These are phyloP conservation scores for Diplodia seriata DNA, from an alignment of 2,329 filamentous ascomycete species.

Conservation along the genomic window DNA sequence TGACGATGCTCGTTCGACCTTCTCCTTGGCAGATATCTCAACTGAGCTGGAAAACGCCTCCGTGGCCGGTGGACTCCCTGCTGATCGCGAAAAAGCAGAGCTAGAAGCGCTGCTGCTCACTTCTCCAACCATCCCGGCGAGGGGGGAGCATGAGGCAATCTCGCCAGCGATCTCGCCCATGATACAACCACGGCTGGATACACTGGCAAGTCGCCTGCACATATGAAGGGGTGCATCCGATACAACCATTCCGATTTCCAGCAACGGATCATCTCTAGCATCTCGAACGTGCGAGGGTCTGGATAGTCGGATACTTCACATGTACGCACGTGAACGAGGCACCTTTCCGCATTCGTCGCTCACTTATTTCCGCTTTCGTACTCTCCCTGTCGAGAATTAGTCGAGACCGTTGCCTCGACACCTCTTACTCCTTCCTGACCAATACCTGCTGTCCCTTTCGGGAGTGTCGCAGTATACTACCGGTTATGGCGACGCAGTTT, in stretches of 20 bases:
- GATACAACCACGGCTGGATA: neutral
- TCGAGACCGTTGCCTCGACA: neutral
- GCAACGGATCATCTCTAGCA: neutral
- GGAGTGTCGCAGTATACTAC: neutral
- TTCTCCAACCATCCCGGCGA: constrained; percentile 5
- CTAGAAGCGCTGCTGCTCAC: neutral
- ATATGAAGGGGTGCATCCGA: constrained; percentile 3
- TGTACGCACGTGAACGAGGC: neutral
- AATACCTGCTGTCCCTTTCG: neutral
- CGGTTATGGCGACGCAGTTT: neutral
- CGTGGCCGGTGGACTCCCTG: neutral
- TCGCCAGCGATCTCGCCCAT: constrained; percentile 1
- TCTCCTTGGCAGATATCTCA: constrained; percentile 3
- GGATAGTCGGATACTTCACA: neutral
- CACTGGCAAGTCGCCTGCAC: neutral
- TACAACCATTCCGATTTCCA: neutral
- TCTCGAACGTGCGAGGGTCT: neutral
- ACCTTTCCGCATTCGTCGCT: neutral
- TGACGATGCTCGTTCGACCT: constrained; percentile 4
- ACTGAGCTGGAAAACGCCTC: constrained; percentile 15
- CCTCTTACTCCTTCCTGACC: neutral
- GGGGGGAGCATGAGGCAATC: neutral
- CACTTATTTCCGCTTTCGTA: neutral
- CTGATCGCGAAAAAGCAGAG: constrained; percentile 13
- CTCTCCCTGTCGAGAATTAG: neutral